Conservation (phyloP, 768 basidiomycete species). For the Cystofilobasidium bisporidii region DNA sequence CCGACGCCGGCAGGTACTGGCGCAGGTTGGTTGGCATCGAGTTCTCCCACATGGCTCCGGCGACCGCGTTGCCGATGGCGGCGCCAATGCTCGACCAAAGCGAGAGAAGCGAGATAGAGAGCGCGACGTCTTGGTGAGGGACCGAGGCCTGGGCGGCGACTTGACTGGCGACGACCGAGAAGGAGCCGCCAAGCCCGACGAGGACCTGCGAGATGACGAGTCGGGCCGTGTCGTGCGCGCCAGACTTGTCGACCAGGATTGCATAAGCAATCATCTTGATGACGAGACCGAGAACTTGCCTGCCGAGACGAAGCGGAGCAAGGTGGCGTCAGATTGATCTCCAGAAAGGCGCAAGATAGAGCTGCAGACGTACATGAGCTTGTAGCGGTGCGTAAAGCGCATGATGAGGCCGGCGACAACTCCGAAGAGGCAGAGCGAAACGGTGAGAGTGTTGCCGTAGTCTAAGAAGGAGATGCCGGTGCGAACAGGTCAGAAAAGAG, state of each 20-base stretch:
- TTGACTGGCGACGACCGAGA: slow-evolving; percentile 38
- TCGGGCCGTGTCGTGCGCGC: slow-evolving; percentile 34
- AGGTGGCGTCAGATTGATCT: too few relatives aligned
- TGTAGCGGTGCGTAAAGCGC: slow-evolving; percentile 39
- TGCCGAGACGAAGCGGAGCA: not conserved
- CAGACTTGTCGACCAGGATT: slow-evolving; percentile 23
- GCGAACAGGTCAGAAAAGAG: not conserved
- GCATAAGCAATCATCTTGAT: slow-evolving; percentile 20
- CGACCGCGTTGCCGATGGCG: slow-evolving; percentile 40
- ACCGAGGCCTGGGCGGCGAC: slow-evolving; percentile 41
- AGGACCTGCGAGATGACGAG: slow-evolving; percentile 38
- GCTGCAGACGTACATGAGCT: slow-evolving; percentile 38
- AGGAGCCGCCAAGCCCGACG: slow-evolving; percentile 29
- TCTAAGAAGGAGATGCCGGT: too few relatives aligned
- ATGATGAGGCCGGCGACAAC: slow-evolving; percentile 36
- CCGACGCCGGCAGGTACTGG: slow-evolving; percentile 32
- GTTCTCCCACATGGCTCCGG: slow-evolving; percentile 31
- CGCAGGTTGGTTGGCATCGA: slow-evolving; percentile 30
- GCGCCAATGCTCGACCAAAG: slow-evolving; percentile 42
- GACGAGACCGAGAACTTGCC: slow-evolving; percentile 32
- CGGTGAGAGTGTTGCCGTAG: slow-evolving; percentile 8
- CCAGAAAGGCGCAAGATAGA: too few relatives aligned
- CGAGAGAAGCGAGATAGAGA: slow-evolving; percentile 39
- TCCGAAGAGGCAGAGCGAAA: slow-evolving; percentile 35
- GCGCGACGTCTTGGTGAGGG: slow-evolving; percentile 41